A percentile compares a stretch with the other conserved stretches of the same genome.
Conservation (phyloP, 768 basidiomycete species). For the Mycena sanguinolenta region DNA sequence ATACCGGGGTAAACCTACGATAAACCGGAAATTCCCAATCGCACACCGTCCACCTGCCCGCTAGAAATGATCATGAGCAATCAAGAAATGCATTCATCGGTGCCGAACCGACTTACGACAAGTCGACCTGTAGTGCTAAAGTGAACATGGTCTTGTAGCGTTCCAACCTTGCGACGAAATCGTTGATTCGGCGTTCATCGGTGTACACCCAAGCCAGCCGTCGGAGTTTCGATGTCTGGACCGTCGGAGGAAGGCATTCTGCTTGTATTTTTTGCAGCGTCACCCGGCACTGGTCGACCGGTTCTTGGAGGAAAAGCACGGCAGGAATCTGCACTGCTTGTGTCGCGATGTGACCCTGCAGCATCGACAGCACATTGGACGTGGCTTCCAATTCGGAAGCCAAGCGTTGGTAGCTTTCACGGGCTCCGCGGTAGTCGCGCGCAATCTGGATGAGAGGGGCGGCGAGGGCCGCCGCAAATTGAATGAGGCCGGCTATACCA, state of each 20-base stretch:
- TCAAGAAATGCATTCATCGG: no score
- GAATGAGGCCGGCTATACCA: no score
- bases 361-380: not conserved
- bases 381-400: not conserved
- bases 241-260: not conserved
- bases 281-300: not conserved
- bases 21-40: no score
- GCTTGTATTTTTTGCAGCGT: not conserved
- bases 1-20: no score
- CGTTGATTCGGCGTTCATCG: conserved; percentile 13
- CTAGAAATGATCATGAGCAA: no score
- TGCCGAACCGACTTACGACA: no score
- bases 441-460: no score
- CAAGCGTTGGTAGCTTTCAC: conserved; percentile 1
- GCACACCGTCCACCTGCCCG: no score
- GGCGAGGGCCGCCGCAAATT: no score
- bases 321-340: not conserved
- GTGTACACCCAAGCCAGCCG: conserved; percentile 2
- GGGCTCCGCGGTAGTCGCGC: not conserved
- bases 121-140: conserved; percentile 1
- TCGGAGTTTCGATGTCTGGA: not conserved
- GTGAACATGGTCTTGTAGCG: conserved; percentile 18
- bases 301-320: not conserved
- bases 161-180: not conserved
- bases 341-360: conserved; percentile 1